Evolutionary conservation across 2,329 filamentous ascomycete genomes (phyloP), one percentile per base, ranked within the genome.

Genomic region (Incumbomyces delicatus): DNA sequence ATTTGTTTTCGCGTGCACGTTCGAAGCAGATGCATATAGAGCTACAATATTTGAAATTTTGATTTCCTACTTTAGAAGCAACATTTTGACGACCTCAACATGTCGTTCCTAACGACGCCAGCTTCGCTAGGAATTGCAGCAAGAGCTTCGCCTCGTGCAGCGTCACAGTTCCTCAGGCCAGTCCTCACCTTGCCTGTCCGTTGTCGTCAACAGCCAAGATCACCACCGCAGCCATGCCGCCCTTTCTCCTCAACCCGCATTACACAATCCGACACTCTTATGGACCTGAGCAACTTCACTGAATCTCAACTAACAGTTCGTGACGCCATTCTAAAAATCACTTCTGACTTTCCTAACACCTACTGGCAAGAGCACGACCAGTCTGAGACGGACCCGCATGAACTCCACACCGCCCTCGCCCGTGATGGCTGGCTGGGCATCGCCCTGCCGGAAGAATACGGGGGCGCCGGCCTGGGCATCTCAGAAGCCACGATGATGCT

Each of bases 401-500:
- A 87, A 31, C 80, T 94, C 34, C 85, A 92, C 61, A 76, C 81
- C 0, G 83, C 83, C 0, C 65, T 92, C 7, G 82, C 86, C 6
- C 76, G 77, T 47, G 83, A 81, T 53, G 85, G 87, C 6, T 92
- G 85, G 84, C 75, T 92, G 34, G 86, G 86, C 2, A 88, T 90
- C 54, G 85, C 85, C 0, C 67, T 92, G 2, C 85, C 85, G 0
- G 83, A 88, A 60, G 71, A 76, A 0, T 73, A 87, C 0, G 86
- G 87, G 2, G 87, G 86, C 1, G 75, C 83, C 1, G 85, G 83
- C 0, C 65, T 94, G 7, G 51, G 80, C 7, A 87, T 94, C 31
- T 82, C 83, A 0, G 86, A 92, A 60, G 86, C 86, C 1, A 86
- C 82, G 0, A 85, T 90, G 76, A 90, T 92, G 85, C 76, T 92